Evolutionary conservation across 352 stramenopile genomes (phyloP).

Genomic region (Phytophthora constricta): DNA sequence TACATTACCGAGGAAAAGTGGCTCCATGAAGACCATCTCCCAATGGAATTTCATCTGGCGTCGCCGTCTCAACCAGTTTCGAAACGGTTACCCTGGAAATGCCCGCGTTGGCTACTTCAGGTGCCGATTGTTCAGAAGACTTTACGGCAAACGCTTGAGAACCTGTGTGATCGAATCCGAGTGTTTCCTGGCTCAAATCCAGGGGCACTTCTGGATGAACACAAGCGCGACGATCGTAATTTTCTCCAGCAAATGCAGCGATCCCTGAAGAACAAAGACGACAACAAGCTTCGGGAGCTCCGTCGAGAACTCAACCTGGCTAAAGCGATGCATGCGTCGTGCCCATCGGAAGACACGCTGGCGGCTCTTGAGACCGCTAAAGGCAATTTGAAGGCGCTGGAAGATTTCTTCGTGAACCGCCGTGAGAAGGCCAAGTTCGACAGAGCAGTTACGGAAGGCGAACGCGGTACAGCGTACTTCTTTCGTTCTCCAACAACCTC

Average conservation of each 20-base stretch:
- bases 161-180: neutral
- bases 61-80: neutral
- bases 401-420: neutral
- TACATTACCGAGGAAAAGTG: conserved; percentile 5
- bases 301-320: neutral
- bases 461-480: conserved; percentile 5
- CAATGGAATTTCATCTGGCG: neutral
- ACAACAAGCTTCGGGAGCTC: neutral
- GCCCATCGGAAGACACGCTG: neutral
- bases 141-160: neutral
- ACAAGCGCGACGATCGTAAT: conserved; percentile 5
- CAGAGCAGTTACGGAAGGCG: neutral
- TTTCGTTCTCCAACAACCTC: neutral
- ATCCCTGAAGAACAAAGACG: neutral
- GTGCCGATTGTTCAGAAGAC: neutral
- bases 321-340: neutral
- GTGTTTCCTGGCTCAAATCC: neutral
- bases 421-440: conserved; percentile 12
- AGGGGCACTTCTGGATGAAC: conserved; percentile 6
- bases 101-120: conserved; percentile 7
- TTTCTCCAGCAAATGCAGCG: conserved; percentile 4
- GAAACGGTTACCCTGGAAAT: conserved; percentile 2
- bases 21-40: conserved; percentile 2
- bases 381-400: neutral
- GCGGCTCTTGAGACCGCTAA: neutral